phyloP scores from a whole-genome alignment of 2,329 filamentous ascomycete species.

The Colletotrichum tropicale region DNA sequence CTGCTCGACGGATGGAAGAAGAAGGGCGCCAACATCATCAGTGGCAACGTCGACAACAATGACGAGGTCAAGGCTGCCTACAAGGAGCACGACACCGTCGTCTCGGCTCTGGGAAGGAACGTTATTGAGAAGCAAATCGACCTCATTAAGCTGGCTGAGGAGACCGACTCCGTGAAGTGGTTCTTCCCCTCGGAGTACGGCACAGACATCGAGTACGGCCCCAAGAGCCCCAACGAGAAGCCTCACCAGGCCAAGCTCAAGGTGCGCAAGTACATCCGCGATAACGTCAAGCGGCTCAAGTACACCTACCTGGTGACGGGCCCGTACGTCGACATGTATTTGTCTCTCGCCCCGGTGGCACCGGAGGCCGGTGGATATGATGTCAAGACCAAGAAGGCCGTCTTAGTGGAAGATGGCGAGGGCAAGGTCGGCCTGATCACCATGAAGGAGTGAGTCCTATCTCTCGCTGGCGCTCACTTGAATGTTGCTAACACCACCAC shows the following conservation, averaged over 20 bases:
- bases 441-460: slow-evolving; percentile 67
- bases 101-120: slow-evolving; percentile 69
- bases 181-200: slow-evolving; percentile 74
- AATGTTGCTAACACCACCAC: not conserved
- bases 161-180: slow-evolving; percentile 57
- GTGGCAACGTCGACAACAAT: slow-evolving; percentile 40
- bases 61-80: slow-evolving; percentile 59
- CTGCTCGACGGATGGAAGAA: slow-evolving; percentile 25
- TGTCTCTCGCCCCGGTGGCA: slow-evolving; percentile 43
- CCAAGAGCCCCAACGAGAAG: slow-evolving; percentile 62
- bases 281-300: slow-evolving; percentile 56
- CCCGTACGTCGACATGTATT: slow-evolving; percentile 69
- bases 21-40: slow-evolving; percentile 27
- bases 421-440: slow-evolving; percentile 71
- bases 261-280: slow-evolving; percentile 65
- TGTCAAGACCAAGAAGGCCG: slow-evolving; percentile 58
- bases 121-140: slow-evolving; percentile 65
- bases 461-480: too few relatives aligned
- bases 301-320: slow-evolving; percentile 74
- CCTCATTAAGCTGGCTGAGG: slow-evolving; percentile 64
- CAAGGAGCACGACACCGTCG: slow-evolving; percentile 66
- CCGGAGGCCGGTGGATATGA: slow-evolving; percentile 63
- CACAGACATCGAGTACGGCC: slow-evolving; percentile 67
- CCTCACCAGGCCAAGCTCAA: slow-evolving; percentile 74
- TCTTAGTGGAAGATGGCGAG: slow-evolving; percentile 66